phyloP scores from a whole-genome alignment of 169 alveolate genomes.

The Amoebophrya sp. region DNA sequence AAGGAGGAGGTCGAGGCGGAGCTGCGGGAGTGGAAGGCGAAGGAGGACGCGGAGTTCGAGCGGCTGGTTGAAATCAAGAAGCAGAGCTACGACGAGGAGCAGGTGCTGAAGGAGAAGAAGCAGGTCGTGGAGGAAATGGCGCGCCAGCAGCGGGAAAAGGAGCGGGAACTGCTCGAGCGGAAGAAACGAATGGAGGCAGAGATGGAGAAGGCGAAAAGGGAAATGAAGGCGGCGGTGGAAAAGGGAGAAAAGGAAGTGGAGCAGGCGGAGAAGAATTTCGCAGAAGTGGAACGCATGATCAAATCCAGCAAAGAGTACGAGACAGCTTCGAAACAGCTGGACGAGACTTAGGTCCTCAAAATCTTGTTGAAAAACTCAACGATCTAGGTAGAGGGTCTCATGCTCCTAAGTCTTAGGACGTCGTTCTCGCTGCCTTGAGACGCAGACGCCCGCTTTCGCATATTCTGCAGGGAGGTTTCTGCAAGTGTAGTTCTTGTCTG shows the following conservation, averaged over 20 bases:
- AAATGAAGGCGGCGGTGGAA: neutral
- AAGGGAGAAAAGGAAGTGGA: too few species aligned
- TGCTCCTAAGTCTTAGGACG: too few species aligned
- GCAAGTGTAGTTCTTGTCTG: too few species aligned
- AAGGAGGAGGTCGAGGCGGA: neutral
- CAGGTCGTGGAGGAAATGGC: neutral
- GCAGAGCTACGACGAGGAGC: neutral
- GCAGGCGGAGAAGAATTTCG: neutral
- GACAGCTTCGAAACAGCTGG: neutral
- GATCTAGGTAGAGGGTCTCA: too few species aligned
- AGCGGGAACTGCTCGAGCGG: neutral
- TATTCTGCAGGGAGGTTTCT: too few species aligned
- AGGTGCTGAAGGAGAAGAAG: neutral
- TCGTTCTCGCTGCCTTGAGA: too few species aligned
- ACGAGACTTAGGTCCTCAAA: too few species aligned
- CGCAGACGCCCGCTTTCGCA: too few species aligned
- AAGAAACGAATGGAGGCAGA: neutral
- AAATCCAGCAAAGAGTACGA: neutral
- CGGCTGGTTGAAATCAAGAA: neutral
- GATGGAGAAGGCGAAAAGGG: neutral
- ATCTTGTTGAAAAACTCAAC: too few species aligned
- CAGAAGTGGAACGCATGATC: neutral
- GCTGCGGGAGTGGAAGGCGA: neutral
- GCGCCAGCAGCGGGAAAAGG: neutral
- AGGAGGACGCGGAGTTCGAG: too few species aligned